Conservation (phyloP, 2,329 filamentous ascomycete genomes). For the Fusarium sp. region DNA sequence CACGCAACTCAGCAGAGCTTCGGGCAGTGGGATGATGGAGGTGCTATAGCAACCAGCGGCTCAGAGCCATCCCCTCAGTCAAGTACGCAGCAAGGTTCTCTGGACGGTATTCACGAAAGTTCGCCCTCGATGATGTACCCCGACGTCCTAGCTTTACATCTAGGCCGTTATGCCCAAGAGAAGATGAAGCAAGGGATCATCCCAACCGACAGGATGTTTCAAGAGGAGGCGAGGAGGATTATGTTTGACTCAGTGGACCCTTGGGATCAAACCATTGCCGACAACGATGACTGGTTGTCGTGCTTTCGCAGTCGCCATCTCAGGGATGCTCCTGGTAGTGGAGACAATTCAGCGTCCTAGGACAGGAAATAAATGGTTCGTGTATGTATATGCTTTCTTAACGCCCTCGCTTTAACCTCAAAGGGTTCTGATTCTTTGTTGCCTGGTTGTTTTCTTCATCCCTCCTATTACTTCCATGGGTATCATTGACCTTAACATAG, state of each 20-base stretch:
- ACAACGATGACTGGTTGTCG: conserved; percentile 42
- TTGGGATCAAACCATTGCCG: conserved; percentile 44
- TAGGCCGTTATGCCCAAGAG: conserved; percentile 37
- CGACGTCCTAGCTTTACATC: conserved; percentile 25
- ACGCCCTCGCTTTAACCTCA: background rate
- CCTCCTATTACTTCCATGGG: background rate
- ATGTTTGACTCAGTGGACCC: conserved; percentile 39
- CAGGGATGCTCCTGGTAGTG: background rate
- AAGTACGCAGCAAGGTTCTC: background rate
- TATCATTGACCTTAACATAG: background rate
- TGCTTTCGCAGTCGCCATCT: conserved; percentile 34
- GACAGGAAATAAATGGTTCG: background rate
- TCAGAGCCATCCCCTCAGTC: background rate
- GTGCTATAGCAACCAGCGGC: background rate
- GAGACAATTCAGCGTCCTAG: background rate
- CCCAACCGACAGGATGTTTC: conserved; percentile 43
- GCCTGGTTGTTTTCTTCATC: background rate
- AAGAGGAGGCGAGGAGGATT: conserved; percentile 39
- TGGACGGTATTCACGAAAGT: background rate
- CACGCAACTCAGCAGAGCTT: background rate
- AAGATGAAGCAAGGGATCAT: conserved; percentile 35
- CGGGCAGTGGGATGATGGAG: background rate
- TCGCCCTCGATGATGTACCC: conserved; percentile 17
- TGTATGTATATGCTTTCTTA: background rate
- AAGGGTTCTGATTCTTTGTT: background rate